Conservation (phyloP, 2,329 filamentous ascomycete species). For the Trichoderma sp. region DNA sequence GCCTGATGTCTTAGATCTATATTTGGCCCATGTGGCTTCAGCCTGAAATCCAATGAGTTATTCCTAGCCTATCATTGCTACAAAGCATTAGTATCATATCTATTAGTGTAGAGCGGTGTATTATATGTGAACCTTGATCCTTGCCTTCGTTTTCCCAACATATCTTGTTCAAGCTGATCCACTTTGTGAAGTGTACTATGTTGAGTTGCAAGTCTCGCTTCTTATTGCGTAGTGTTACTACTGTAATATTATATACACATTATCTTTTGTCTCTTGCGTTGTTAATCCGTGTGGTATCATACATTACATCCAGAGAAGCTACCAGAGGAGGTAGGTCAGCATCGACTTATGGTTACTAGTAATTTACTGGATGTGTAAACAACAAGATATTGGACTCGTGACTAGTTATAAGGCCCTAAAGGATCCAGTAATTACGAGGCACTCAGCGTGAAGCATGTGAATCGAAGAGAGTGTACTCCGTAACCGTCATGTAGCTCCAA, state of each 20-base stretch:
- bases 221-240: not conserved
- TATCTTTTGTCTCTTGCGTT: not conserved
- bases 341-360: not conserved
- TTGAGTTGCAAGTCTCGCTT: not conserved
- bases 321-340: not conserved
- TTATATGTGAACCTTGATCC: slow-evolving; percentile 1
- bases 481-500: not conserved
- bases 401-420: not conserved
- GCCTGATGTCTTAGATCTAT: not conserved
- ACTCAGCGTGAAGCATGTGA: not conserved
- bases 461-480: not conserved
- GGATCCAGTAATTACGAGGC: too few species aligned
- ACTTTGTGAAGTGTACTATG: not conserved
- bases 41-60: not conserved
- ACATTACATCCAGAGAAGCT: not conserved
- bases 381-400: not conserved
- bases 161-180: not conserved
- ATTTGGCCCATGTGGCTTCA: not conserved
- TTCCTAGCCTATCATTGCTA: not conserved
- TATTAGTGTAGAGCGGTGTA: not conserved
- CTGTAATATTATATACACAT: not conserved
- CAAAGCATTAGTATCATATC: not conserved
- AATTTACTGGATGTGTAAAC: not conserved
- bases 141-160: not conserved
- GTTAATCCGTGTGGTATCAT: not conserved